Evolutionary conservation across 163 green algal genomes (phyloP), one percentile per base, ranked within the genome.

Genomic region (Smithsoniella earleae): DNA sequence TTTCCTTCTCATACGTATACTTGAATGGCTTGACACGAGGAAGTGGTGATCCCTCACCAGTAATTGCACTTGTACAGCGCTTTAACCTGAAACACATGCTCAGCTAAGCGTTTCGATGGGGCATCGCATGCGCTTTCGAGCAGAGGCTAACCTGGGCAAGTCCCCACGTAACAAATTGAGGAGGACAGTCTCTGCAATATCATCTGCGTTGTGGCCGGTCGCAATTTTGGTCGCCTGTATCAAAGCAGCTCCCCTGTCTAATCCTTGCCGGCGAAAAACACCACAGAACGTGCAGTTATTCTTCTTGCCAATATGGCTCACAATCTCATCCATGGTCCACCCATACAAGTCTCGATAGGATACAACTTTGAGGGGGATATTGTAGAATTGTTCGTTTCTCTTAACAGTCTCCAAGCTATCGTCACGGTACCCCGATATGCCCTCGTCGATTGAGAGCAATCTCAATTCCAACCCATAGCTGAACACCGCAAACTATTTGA

Each of bases 211-310:
- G 83, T 98, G 93, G 1, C 93, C 93, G 13, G 93, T 98, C 20
- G 88, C 93, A 31, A 98, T 88, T 77, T 95, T 96, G 79, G 90
- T 78, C 0, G 91, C 91, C 0, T 74, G 66, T 3, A 86, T 33
- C 2, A 95, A 38, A 27, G 77, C 72, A 0, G 90, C 91, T 0
- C 91, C 91, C 4, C 91, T 66, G 76, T 97, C 91, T 31, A 97
- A 83, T 0, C 90, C 91, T 80, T 96, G 85, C 3, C 91, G 75
- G 3, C 92, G 76, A 73, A 98, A 97, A 2, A 98, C 93, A 1
- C 93, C 93, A 75, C 93, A 98, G 72, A 98, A 98, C 18, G 93
- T 98, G 86, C 93, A 98, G 83, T 98, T 98, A 86, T 90, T 96
- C 31, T 88, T 89, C 2, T 77, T 93, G 36, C 93, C 93, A 25